Evolutionary conservation across 2,329 filamentous ascomycete species (phyloP).

Genomic region (Cordyceps cateniannulata): DNA sequence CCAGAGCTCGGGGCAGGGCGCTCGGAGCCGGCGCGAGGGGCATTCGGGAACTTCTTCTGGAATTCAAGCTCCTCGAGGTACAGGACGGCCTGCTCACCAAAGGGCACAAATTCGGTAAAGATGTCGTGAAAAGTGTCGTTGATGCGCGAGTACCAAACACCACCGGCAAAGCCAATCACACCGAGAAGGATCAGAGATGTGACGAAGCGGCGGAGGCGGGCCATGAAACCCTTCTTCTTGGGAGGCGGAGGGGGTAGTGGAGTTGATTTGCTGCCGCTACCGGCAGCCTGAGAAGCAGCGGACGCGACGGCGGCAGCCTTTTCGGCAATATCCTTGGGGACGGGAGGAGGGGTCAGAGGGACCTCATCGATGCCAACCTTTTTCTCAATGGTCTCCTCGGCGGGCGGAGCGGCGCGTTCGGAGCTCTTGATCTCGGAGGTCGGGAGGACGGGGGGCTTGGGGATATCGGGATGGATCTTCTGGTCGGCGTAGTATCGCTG

Average conservation of each 20-base stretch:
- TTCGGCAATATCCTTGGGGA: constrained; percentile 22
- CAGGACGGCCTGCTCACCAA: constrained; percentile 86
- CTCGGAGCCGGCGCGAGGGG: constrained; percentile 37
- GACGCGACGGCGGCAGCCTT: constrained; percentile 22
- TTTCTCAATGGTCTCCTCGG: constrained; percentile 31
- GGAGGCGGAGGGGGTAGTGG: constrained; percentile 25
- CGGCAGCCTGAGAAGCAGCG: constrained; percentile 19
- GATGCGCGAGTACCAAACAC: constrained; percentile 86
- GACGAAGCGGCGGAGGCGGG: constrained; percentile 71
- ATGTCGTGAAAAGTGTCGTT: constrained; percentile 99
- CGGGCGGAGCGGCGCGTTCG: constrained; percentile 34
- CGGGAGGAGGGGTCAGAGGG: constrained; percentile 33
- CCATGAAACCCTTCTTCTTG: constrained; percentile 59
- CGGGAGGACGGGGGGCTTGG: constrained; percentile 47
- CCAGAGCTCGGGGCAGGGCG: constrained; percentile 29
- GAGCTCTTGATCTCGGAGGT: constrained; percentile 46
- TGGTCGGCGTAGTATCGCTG: constrained; percentile 53
- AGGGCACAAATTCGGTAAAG: constrained; percentile 95
- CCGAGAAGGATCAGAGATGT: constrained; percentile 71
- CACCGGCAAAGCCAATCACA: constrained; percentile 73
- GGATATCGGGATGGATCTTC: constrained; percentile 44
- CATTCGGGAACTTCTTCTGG: constrained; percentile 68
- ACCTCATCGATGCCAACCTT: constrained; percentile 31
- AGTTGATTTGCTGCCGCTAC: constrained; percentile 28
- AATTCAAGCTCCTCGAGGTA: constrained; percentile 96